Conservation (phyloP, 768 basidiomycete species). For the Collybia sordida region DNA sequence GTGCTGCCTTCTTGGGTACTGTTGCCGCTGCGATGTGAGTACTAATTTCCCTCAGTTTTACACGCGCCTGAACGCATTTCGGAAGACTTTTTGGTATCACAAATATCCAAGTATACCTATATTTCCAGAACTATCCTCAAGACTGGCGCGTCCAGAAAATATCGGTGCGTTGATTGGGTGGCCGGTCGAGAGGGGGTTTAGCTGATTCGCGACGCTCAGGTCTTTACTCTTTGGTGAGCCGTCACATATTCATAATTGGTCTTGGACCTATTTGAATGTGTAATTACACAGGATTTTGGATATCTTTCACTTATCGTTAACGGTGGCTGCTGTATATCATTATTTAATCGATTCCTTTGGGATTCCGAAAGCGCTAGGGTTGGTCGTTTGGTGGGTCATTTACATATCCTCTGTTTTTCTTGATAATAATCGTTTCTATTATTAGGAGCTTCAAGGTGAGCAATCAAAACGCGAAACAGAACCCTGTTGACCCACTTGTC, state of each 20-base stretch:
- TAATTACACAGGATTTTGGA: constrained; percentile 16
- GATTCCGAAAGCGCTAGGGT: constrained; percentile 7
- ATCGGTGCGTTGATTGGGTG: constrained; percentile 11
- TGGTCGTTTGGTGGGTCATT: constrained; percentile 10
- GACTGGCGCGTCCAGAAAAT: constrained; percentile 20
- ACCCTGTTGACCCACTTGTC: background rate
- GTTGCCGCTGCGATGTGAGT: constrained; percentile 27
- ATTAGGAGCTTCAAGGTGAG: constrained; percentile 23
- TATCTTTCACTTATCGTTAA: constrained; percentile 23
- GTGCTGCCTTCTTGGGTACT: constrained; percentile 26
- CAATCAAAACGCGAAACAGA: background rate
- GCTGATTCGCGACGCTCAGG: constrained; percentile 5
- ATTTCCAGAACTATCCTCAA: constrained; percentile 20
- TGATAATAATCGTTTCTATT: background rate
- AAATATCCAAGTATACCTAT: constrained; percentile 22
- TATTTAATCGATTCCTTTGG: constrained; percentile 25
- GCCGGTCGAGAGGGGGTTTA: background rate
- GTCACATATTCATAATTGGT: background rate
- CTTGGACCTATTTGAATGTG: background rate
- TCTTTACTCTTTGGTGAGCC: constrained; percentile 19
- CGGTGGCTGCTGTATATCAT: constrained; percentile 24
- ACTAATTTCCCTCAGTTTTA: background rate
- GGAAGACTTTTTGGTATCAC: constrained; percentile 18
- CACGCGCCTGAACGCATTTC: background rate
- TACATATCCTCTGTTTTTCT: background rate